Base-by-base conservation (phyloP, 441 rosid genomes). In the Dalechampia spathulata region DNA sequence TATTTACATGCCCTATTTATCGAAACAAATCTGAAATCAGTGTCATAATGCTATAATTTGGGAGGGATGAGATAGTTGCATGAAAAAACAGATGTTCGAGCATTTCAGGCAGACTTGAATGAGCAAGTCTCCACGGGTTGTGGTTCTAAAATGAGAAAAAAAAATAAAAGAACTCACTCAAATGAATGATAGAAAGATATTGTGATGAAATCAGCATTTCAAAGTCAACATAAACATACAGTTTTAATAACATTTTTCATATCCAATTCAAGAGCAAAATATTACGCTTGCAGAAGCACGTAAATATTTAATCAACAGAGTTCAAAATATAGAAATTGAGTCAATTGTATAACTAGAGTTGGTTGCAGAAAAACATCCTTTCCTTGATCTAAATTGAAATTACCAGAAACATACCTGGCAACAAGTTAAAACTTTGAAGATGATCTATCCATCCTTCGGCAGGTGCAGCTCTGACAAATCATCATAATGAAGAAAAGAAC, bases 341-440 rank as follows among this genome's bases (percentile, higher is more conserved):
- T 17, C 25, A n/a, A 50, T 41, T 26, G 26, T 39, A 27, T 44
- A 52, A 16, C 23, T 32, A 34, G 43, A 36, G 45, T 47, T 25
- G 32, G 40, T 30, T 2, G 44, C 17, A 8, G 32, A 14, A 50
- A 28, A 50, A 25, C 30, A 27, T 44, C 34, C 26, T 32, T 34
- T 52, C 25, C 32, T 36, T n/a, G n/a, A 17, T 9, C 32, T 2
- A 4, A 25, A 20, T 16, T 20, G 46, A 9, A 42, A 8, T 5
- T 12, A 16, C 22, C 37, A 32, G 54, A 30, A 17, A 47, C 21
- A 49, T 45, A 92, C 99, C 97, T 66, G 97, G 99, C 57, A 93
- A 74, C 68, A 81, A 74, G 62, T 65, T 76, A 55, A 85, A 81
- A 55, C 49, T 26, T 53, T 89, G 79, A 61, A 65, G 11, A 67